phyloP scores from a whole-genome alignment of 2,329 filamentous ascomycete genomes.

The Nigrograna mackinnonii region DNA sequence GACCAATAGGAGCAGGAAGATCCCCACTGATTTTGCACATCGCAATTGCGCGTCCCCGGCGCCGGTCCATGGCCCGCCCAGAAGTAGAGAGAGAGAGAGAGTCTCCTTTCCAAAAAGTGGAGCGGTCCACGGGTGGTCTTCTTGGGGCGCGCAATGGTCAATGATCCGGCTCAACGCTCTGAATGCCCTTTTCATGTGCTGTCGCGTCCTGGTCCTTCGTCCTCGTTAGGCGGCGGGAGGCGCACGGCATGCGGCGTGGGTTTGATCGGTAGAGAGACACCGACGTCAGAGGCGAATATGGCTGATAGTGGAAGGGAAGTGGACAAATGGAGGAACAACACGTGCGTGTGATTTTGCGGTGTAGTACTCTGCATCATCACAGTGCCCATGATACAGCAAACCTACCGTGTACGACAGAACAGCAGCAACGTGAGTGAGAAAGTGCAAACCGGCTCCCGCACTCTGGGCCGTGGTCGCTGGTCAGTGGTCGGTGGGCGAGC shows the following conservation, averaged over 20 bases:
- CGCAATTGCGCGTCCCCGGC: constrained; percentile 1
- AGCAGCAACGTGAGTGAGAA: neutral
- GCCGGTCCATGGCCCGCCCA: neutral
- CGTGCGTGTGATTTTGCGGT: constrained; percentile 16
- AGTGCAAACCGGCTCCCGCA: neutral
- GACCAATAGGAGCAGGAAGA: neutral
- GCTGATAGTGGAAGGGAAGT: neutral
- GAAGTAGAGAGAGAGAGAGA: neutral
- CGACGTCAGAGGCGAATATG: too few species aligned
- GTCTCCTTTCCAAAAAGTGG: neutral
- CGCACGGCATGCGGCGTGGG: too few species aligned
- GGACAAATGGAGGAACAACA: constrained; percentile 23
- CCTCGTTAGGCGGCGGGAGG: too few species aligned
- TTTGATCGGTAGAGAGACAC: too few species aligned
- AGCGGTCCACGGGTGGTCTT: neutral
- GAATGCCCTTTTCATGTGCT: neutral
- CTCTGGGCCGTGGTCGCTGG: neutral
- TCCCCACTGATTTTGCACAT: neutral
- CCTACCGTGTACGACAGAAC: too few species aligned
- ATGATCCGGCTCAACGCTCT: too few species aligned
- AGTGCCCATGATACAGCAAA: too few species aligned
- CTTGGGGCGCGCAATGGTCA: neutral
- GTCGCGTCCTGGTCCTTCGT: too few species aligned
- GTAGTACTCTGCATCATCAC: too few species aligned
- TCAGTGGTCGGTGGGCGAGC: neutral